Evolutionary conservation across 2,329 filamentous ascomycete genomes (phyloP), one percentile per base, ranked within the genome.

Genomic region (Neoscytalidium dimidiatum): DNA sequence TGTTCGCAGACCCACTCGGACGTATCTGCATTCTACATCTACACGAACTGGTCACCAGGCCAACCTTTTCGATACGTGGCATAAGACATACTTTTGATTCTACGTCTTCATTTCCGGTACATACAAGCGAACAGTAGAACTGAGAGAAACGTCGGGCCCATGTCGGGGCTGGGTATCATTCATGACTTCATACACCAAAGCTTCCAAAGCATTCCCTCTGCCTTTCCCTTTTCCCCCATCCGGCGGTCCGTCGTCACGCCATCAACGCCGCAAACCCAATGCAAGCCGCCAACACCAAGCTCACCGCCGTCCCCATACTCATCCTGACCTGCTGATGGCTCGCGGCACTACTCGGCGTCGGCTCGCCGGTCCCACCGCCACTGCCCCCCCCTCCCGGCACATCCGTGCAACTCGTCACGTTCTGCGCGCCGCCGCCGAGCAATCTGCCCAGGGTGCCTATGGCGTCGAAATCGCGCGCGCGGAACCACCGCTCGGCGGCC

Each of bases 351-450:
- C 57, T 63, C 8, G 61, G 48, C 44, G 44, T 29, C 43, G 21
- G 26, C 48, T 53, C 61, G 6, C 21, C 61, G 1, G 23, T 33
- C 3, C 61, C 35, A 5, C 46, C 61, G 1, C 19, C 48, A 19
- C 58, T 48, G 4, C 29, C 44, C 9, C 35, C 38, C 1, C 41
- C 51, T 17, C 62, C 38, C 4, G 14, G 21, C 51, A 70, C 33
- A 19, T 66, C 65, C 7, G 57, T 68, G 58, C 69, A 73, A 23
- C 64, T 64, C 11, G 68, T 70, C 58, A 69, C 71, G 56, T 69
- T 72, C 38, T 29, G n/a, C 2, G n/a, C 51, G 19, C 68, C 62
- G 0, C 68, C 66, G 5, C 70, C 71, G 26, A 73, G 51, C n/a
- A 69, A 68, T 6, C 57, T 46, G 0, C 63, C 69, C 28, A 72